phyloP scores from a whole-genome alignment of 164 flowering plant species.

The Nymphaea colorata region DNA sequence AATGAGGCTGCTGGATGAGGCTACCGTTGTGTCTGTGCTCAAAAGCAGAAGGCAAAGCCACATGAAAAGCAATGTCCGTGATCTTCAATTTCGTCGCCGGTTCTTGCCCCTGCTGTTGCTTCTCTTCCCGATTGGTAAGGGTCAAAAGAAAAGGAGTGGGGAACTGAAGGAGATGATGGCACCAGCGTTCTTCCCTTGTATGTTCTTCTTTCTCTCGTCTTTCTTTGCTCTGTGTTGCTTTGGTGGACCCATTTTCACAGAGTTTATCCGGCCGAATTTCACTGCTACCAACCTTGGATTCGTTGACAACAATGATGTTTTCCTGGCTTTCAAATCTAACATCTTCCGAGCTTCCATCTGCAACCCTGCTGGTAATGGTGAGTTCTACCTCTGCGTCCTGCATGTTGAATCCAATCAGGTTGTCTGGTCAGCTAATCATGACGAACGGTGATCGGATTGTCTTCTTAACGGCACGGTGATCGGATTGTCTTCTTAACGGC shows the following conservation, averaged over 20 bases:
- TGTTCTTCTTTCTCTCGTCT: background rate
- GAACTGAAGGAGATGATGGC: too few relatives aligned
- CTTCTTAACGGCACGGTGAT: too few relatives aligned
- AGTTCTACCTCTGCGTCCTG: constrained; percentile 54
- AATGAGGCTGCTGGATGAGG: too few relatives aligned
- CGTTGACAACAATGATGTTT: constrained; percentile 41
- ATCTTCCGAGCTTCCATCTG: constrained; percentile 51
- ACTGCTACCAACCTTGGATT: constrained; percentile 40
- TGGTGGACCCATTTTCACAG: constrained; percentile 10
- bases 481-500: constrained; percentile 36
- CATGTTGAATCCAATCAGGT: constrained; percentile 46
- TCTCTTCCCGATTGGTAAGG: too few relatives aligned
- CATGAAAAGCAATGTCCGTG: too few relatives aligned
- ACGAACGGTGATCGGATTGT: constrained; percentile 35
- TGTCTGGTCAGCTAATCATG: constrained; percentile 76
- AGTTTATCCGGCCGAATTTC: constrained; percentile 55
- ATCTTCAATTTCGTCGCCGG: too few relatives aligned
- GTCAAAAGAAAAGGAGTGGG: too few relatives aligned
- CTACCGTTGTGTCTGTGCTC: too few relatives aligned
- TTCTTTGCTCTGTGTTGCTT: constrained; percentile 2
- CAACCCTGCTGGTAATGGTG: constrained; percentile 30
- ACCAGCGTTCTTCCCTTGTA: too few relatives aligned
- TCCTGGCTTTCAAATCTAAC: constrained; percentile 45
- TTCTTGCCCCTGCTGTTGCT: too few relatives aligned
- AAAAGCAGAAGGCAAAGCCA: too few relatives aligned